Evolutionary conservation across 2,329 filamentous ascomycete genomes (phyloP).

Genomic region (Paracoccidioides lutzii): DNA sequence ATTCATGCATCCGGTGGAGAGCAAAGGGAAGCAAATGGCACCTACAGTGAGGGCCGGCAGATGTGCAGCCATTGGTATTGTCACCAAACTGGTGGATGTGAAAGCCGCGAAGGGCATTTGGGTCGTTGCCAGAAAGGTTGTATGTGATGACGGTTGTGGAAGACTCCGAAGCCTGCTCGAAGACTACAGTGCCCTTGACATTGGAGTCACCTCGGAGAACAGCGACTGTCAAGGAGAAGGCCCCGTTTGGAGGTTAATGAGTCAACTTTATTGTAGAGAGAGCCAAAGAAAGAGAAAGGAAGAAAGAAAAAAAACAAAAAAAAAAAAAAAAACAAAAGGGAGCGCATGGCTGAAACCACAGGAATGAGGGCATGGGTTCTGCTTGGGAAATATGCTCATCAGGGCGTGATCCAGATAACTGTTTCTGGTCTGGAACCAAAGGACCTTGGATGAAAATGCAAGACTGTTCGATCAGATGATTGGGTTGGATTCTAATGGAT

Average conservation of each 20-base stretch:
- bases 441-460: slow-evolving; percentile 6
- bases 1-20: not conserved
- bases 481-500: not conserved
- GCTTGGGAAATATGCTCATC: slow-evolving; percentile 4
- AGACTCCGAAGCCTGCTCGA: slow-evolving; percentile 80
- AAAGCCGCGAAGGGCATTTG: slow-evolving; percentile 94
- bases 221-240: slow-evolving; percentile 50
- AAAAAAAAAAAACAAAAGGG: not conserved
- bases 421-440: slow-evolving; percentile 2
- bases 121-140: slow-evolving; percentile 82
- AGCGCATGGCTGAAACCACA: not conserved
- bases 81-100: slow-evolving; percentile 98
- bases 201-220: slow-evolving; percentile 97
- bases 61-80: slow-evolving; percentile 99
- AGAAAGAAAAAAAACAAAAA: not conserved
- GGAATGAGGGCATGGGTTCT: not conserved
- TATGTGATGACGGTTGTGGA: slow-evolving; percentile 76
- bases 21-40: slow-evolving; percentile 12
- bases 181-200: slow-evolving; percentile 83
- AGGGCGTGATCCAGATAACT: not conserved
- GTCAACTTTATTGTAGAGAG: slow-evolving; percentile 8
- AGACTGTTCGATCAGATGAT: not conserved
- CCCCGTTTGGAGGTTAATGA: not conserved
- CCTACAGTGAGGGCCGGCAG: slow-evolving; percentile 92
- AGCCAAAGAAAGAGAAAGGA: not conserved